Percentiles rank a stretch among this genome's conserved stretches.
Evolutionary conservation across 2,329 filamentous ascomycete species (phyloP).

Genomic region (Penicillium glabrum): DNA sequence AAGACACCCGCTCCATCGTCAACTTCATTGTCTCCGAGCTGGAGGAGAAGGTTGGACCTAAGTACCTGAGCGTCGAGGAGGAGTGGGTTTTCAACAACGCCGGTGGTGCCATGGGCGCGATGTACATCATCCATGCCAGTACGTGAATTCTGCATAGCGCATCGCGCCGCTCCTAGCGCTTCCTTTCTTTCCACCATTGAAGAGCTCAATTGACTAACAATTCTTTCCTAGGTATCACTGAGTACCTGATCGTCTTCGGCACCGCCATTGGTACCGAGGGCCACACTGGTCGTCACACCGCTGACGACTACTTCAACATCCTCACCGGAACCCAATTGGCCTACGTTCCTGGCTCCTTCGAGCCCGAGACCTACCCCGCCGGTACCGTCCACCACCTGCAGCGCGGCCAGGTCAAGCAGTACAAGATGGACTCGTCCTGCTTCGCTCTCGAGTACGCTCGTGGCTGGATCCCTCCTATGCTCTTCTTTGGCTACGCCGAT

Average conservation of each 20-base stretch:
- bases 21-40: slow-evolving; percentile 70
- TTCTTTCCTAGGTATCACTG: slow-evolving; percentile 60
- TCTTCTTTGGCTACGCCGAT: slow-evolving; percentile 86
- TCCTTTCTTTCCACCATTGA: background rate
- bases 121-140: slow-evolving; percentile 89
- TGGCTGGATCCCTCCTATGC: slow-evolving; percentile 91
- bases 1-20: slow-evolving; percentile 71
- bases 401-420: slow-evolving; percentile 72
- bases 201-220: slow-evolving; percentile 1
- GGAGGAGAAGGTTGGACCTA: slow-evolving; percentile 46
- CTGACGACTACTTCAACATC: slow-evolving; percentile 95
- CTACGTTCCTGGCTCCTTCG: slow-evolving; percentile 39
- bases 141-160: slow-evolving; percentile 30
- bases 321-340: slow-evolving; percentile 50
- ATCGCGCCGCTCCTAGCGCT: background rate
- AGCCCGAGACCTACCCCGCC: slow-evolving; percentile 39
- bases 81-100: slow-evolving; percentile 94
- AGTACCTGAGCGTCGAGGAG: slow-evolving; percentile 67
- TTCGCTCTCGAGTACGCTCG: slow-evolving; percentile 43
- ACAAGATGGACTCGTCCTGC: slow-evolving; percentile 50
- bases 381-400: slow-evolving; percentile 40
- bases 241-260: slow-evolving; percentile 88
- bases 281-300: slow-evolving; percentile 83
- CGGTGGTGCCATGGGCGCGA: slow-evolving; percentile 85
- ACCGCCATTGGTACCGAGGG: slow-evolving; percentile 71